These are phyloP conservation scores for Eucalyptus tenuipes DNA, from an alignment of 345 rosid genomes.

Conservation along the genomic window DNA sequence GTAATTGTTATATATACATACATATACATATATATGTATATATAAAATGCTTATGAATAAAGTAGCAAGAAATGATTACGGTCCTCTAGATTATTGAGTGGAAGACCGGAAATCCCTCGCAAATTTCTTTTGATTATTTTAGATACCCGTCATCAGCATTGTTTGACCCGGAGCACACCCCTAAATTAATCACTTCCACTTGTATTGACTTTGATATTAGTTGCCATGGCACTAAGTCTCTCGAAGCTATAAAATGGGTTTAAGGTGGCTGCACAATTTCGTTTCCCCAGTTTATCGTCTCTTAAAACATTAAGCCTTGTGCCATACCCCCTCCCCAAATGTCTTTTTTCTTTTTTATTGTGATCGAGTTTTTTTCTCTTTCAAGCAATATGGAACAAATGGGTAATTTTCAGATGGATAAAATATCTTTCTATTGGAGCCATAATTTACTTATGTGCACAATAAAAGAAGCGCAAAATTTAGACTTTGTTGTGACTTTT, in stretches of 20 bases:
- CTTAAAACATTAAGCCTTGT: background rate
- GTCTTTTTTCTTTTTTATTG: background rate
- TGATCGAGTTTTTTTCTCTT: background rate
- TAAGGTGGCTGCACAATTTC: background rate
- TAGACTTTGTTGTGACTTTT: accelerated
- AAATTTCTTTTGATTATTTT: accelerated
- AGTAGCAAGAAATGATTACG: accelerated
- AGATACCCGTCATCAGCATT: accelerated
- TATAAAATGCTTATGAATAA: background rate
- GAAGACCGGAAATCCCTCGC: accelerated
- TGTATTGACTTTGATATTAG: accelerated
- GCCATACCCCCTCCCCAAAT: accelerated
- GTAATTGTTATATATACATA: background rate
- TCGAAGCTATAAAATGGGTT: background rate
- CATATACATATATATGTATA: too few relatives aligned
- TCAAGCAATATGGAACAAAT: accelerated
- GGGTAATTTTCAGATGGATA: background rate
- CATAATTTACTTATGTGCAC: accelerated
- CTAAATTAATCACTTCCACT: background rate
- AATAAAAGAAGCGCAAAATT: accelerated
- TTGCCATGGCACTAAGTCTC: background rate
- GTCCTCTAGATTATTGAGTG: background rate
- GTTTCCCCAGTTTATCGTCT: accelerated
- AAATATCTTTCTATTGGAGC: accelerated
- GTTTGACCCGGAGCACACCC: accelerated